Evolutionary conservation across 1,284 basidiomycete genomes (phyloP).

Genomic region (Ganoderma meredithae): DNA sequence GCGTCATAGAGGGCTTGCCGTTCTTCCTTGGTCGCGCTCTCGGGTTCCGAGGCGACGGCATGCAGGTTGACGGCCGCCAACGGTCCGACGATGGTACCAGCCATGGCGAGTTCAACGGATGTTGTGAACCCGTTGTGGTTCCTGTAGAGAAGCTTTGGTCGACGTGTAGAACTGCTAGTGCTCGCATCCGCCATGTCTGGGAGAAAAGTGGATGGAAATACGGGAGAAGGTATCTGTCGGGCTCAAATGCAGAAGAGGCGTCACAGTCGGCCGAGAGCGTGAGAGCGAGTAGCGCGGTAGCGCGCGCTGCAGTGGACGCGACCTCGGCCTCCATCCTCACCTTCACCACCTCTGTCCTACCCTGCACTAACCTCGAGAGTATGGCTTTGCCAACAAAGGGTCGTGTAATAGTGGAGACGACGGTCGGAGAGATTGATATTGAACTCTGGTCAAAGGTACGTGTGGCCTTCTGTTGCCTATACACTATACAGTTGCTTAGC

Average conservation of each 20-base stretch:
- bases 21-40: slow-evolving; percentile 17
- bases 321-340: slow-evolving; percentile 1
- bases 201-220: background rate
- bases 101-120: slow-evolving; percentile 22
- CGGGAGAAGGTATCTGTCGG: background rate
- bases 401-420: slow-evolving; percentile 89
- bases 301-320: slow-evolving; percentile 18
- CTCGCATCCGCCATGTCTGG: slow-evolving; percentile 8
- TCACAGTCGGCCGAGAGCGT: background rate
- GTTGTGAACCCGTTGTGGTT: slow-evolving; percentile 34
- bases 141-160: slow-evolving; percentile 24
- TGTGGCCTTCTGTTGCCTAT: background rate
- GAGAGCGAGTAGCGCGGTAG: slow-evolving; percentile 12
- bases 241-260: background rate
- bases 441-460: slow-evolving; percentile 92
- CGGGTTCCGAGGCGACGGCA: slow-evolving; percentile 15
- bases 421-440: slow-evolving; percentile 91
- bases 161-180: background rate
- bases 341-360: slow-evolving; percentile 6
- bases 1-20: slow-evolving; percentile 31
- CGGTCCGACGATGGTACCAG: slow-evolving; percentile 18
- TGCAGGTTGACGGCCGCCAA: slow-evolving; percentile 29
- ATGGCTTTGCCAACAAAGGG: slow-evolving; percentile 88
- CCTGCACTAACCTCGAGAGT: background rate
- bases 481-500: slow-evolving; percentile 7